Evolutionary conservation across 345 rosid genomes (phyloP).

Genomic region (Theobroma cacao): DNA sequence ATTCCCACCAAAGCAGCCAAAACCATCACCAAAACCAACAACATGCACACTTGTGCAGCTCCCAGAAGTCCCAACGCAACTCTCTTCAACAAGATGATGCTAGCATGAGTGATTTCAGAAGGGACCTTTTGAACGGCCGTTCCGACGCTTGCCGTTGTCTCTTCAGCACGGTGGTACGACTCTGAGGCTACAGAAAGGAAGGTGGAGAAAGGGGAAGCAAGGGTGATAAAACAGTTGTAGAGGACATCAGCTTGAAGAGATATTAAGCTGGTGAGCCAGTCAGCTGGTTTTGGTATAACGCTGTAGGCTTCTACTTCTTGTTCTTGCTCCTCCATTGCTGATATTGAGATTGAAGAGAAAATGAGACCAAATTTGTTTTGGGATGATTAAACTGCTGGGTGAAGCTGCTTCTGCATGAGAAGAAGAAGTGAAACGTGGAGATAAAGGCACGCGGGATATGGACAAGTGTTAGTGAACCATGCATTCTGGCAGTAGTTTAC

Average conservation of each 20-base stretch:
- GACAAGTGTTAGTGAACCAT: not conserved
- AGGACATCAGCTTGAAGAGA: slow-evolving; percentile 55
- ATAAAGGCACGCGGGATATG: not conserved
- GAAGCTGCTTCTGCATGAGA: slow-evolving; percentile 5
- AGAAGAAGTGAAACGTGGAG: slow-evolving; percentile 12
- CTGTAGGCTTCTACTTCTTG: slow-evolving; percentile 18
- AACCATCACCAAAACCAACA: slow-evolving; percentile 39
- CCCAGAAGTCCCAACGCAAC: slow-evolving; percentile 52
- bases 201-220: slow-evolving; percentile 46
- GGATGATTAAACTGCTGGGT: not conserved
- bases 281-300: slow-evolving; percentile 26
- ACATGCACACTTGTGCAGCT: slow-evolving; percentile 48
- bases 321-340: slow-evolving; percentile 20
- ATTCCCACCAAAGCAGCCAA: slow-evolving; percentile 50
- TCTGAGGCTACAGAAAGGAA: slow-evolving; percentile 34
- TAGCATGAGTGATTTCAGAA: slow-evolving; percentile 16
- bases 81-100: slow-evolving; percentile 28
- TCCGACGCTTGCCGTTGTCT: slow-evolving; percentile 27
- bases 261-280: slow-evolving; percentile 38
- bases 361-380: not conserved
- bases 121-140: slow-evolving; percentile 31
- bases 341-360: not conserved
- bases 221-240: slow-evolving; percentile 41
- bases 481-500: no score
- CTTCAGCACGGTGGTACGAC: slow-evolving; percentile 57